phyloP scores from a whole-genome alignment of 257 asterid species.

The Catharanthus roseus region DNA sequence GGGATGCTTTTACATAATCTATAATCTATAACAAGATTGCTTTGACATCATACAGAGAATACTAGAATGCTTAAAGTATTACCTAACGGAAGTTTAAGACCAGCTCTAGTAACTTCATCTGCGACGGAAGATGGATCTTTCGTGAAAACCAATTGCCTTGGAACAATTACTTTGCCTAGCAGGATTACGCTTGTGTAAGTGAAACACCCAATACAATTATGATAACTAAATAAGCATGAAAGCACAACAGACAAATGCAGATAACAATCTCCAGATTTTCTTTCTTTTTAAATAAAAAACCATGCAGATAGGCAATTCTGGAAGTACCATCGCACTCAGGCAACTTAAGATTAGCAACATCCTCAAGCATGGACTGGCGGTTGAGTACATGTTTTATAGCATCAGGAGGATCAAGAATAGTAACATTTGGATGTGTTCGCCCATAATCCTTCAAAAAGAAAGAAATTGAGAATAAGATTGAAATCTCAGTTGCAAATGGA shows the following conservation, averaged over 20 bases:
- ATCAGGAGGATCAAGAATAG: constrained; percentile 91
- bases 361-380: constrained; percentile 94
- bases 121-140: constrained; percentile 52
- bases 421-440: constrained; percentile 70
- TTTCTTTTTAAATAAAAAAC: no score
- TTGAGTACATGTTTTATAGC: constrained; percentile 76
- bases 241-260: neutral
- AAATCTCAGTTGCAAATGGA: neutral
- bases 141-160: constrained; percentile 77
- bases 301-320: neutral
- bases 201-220: neutral
- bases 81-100: constrained; percentile 74
- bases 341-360: constrained; percentile 68
- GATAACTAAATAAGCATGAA: constrained; percentile 1
- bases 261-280: no score
- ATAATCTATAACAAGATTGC: neutral
- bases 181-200: constrained; percentile 3
- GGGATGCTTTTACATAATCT: neutral
- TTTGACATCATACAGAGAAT: neutral
- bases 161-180: constrained; percentile 60
- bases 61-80: constrained; percentile 4
- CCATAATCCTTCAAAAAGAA: constrained; percentile 62
- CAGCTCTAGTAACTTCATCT: constrained; percentile 65
- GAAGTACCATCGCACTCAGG: constrained; percentile 63
- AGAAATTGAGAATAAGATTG: constrained; percentile 1